Evolutionary conservation across 495 filamentous ascomycete species (phyloP).

Genomic region (Letharia lupina): DNA sequence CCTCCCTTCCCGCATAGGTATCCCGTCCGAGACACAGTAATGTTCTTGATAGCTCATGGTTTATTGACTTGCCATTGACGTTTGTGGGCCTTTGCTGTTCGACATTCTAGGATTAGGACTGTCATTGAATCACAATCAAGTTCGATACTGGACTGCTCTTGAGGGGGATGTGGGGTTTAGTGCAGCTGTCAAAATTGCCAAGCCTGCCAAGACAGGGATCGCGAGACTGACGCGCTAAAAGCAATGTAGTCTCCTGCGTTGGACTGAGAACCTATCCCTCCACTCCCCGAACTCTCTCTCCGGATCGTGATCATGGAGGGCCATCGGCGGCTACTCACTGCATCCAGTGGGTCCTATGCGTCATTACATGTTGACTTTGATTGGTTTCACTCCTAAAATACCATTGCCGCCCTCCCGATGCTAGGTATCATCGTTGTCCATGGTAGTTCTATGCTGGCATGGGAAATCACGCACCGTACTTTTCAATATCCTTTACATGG

Average conservation of each 20-base stretch:
- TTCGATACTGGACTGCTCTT: no score
- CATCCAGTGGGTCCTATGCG: background rate
- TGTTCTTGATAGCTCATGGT: background rate
- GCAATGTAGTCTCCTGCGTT: no score
- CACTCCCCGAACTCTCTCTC: no score
- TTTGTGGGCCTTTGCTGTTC: background rate
- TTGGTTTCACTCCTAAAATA: background rate
- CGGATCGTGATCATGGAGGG: conserved; percentile 10
- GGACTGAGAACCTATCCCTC: no score
- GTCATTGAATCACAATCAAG: background rate
- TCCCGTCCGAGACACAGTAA: background rate
- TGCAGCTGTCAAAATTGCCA: background rate
- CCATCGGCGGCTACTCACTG: conserved; percentile 6
- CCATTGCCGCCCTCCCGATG: background rate
- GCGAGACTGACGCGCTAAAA: conserved; percentile 1
- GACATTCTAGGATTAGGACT: background rate
- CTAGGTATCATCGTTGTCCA: background rate
- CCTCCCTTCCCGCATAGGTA: background rate
- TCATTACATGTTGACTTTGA: background rate
- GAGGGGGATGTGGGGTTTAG: background rate
- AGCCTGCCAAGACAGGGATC: background rate
- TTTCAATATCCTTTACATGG: background rate
- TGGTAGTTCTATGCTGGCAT: background rate
- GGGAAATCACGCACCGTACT: background rate
- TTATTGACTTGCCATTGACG: background rate